These are phyloP conservation scores for Clarkia xantiana DNA, from an alignment of 345 rosid species.

Conservation along the genomic window DNA sequence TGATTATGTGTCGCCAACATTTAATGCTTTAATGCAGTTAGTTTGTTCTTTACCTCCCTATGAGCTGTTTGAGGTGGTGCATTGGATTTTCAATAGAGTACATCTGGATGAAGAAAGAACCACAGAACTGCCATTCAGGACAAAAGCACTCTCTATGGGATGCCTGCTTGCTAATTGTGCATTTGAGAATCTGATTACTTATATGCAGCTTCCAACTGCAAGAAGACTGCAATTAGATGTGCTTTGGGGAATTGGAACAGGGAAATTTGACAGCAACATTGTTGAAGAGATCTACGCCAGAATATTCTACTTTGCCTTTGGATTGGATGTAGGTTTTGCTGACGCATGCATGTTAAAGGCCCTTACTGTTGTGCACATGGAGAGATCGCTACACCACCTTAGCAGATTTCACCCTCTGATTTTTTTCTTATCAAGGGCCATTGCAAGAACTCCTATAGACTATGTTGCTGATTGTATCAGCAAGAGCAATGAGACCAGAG, in stretches of 20 bases:
- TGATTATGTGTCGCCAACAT: conserved; percentile 33
- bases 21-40: conserved; percentile 42
- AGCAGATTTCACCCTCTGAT: conserved; percentile 42
- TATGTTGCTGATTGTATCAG: conserved; percentile 46
- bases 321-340: conserved; percentile 29
- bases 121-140: conserved; percentile 13
- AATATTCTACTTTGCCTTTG: conserved; percentile 41
- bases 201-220: conserved; percentile 33
- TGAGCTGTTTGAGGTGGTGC: conserved; percentile 44
- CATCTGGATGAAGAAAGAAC: conserved; percentile 13
- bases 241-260: conserved; percentile 42
- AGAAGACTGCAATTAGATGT: conserved; percentile 27
- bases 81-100: conserved; percentile 40
- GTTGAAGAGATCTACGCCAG: conserved; percentile 48
- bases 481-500: conserved; percentile 33
- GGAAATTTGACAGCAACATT: conserved; percentile 26
- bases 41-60: conserved; percentile 52
- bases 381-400: conserved; percentile 18
- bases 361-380: conserved; percentile 26
- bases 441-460: conserved; percentile 42
- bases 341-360: conserved; percentile 58
- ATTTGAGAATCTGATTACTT: conserved; percentile 39
- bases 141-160: conserved; percentile 32
- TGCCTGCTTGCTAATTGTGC: conserved; percentile 53
- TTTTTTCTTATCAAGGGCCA: conserved; percentile 32